These are phyloP conservation scores for Malus fusca DNA, from an alignment of 306 rosid genomes.

Conservation along the genomic window DNA sequence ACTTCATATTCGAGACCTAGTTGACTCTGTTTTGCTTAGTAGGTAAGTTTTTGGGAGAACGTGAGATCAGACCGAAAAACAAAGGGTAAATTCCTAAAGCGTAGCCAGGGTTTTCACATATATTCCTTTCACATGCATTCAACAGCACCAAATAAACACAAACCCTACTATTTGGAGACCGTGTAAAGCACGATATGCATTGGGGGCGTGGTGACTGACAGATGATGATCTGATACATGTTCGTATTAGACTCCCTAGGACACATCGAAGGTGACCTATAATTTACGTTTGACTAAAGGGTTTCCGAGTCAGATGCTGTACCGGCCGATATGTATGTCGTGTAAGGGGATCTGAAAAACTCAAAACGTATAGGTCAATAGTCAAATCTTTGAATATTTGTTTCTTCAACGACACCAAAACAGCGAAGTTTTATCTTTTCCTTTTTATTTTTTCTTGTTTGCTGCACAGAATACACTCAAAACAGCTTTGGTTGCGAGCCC, in stretches of 20 bases:
- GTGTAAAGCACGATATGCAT: background rate
- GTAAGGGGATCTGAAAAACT: conserved; percentile 18
- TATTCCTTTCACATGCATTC: conserved; percentile 15
- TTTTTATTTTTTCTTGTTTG: background rate
- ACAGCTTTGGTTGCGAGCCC: background rate
- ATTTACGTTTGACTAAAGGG: conserved; percentile 1
- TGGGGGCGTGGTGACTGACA: conserved; percentile 5
- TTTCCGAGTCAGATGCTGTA: background rate
- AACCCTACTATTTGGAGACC: background rate
- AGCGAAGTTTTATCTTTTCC: background rate
- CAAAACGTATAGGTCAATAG: conserved; percentile 24
- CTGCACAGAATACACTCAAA: background rate
- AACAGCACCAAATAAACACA: background rate
- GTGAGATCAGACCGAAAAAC: background rate
- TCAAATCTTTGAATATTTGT: conserved; percentile 37
- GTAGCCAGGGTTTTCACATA: background rate
- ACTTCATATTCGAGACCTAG: background rate
- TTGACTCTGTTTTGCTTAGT: background rate
- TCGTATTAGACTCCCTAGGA: background rate
- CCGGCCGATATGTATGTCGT: conserved; percentile 20
- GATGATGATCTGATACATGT: background rate
- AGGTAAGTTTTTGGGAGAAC: background rate
- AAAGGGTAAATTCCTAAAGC: background rate
- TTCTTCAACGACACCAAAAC: conserved; percentile 24
- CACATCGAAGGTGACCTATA: conserved; percentile 23